A percentile compares a stretch with the other conserved stretches of the same genome.
Evolutionary conservation across 106 monocot species (phyloP).

Genomic region (Phalaenopsis aphrodite): DNA sequence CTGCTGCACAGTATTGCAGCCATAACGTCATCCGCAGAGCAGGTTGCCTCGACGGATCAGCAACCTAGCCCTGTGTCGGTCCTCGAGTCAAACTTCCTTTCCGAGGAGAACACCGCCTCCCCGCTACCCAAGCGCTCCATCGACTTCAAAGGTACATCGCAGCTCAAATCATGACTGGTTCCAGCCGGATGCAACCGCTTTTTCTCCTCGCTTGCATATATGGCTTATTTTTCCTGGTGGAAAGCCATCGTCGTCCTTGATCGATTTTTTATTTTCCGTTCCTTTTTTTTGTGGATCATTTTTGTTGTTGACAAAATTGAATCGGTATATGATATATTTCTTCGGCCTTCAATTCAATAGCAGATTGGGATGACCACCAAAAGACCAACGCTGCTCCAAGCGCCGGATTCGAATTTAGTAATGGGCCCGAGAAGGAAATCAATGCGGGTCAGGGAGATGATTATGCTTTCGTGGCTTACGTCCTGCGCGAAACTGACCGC

Average conservation of each 20-base stretch:
- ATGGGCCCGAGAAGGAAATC: slow-evolving; percentile 8
- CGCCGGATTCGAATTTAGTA: slow-evolving; percentile 11
- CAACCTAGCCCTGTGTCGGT: slow-evolving; percentile 97
- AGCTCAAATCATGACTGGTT: background rate
- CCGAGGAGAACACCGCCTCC: slow-evolving; percentile 37
- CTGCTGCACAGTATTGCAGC: slow-evolving; percentile 76
- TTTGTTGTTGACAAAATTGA: background rate
- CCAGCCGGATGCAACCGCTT: too few species aligned
- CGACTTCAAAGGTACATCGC: slow-evolving; percentile 38
- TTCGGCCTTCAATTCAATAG: slow-evolving; percentile 19
- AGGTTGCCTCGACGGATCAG: slow-evolving; percentile 32
- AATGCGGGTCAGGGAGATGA: slow-evolving; percentile 40
- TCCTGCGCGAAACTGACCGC: slow-evolving; percentile 20
- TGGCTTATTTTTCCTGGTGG: background rate
- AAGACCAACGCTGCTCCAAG: background rate
- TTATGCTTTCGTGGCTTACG: slow-evolving; percentile 50
- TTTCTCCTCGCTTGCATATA: too few species aligned
- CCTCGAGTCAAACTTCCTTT: slow-evolving; percentile 56
- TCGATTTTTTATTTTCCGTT: too few species aligned
- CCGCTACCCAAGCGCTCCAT: slow-evolving; percentile 35
- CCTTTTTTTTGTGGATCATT: background rate
- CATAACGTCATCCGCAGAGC: slow-evolving; percentile 38
- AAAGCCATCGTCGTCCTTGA: background rate
- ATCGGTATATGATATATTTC: background rate
- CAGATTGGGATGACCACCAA: slow-evolving; percentile 31